Base-by-base conservation (phyloP, 2,329 filamentous ascomycete genomes). In the Diatrype stigma region DNA sequence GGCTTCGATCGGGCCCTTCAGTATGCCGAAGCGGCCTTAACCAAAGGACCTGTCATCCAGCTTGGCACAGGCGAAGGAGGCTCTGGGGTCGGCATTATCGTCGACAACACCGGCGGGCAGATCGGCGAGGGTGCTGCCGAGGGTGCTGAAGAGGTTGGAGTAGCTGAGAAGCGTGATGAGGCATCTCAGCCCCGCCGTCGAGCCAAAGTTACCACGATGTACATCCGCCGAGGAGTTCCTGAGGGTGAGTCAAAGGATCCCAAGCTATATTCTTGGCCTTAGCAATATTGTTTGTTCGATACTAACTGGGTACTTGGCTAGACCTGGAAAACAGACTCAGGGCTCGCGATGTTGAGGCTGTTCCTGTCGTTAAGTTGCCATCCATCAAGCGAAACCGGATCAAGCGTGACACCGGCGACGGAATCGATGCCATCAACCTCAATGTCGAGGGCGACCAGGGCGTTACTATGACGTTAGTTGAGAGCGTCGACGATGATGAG, bases 401-500 rank as follows among this genome's bases (percentile, higher is more conserved):
- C 12, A 65, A 63, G 59, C 60, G 63, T 47, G 55, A 63, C 14
- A 54, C 34, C 30, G 50, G 56, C 23, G 61, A 65, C 11, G 57
- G 64, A 52, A 69, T 75, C 21, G 73, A 75, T 51, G 61, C 67
- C 11, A 69, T 75, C 61, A 75, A 74, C 62, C 61, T 75, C 35
- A 76, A 75, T 28, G 72, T 75, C 16, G 68, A 72, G 47, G 71
- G 68, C 35, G 63, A 66, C 40, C 70, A 73, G 59, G 72, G 72
- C n/a, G 61, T 75, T 46, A 74, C 72, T 40, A 73, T 76, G 72
- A 75, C 73, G 1, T 74, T 75, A 59, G 69, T 75, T 28, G 73
- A 75, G 65, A 68, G 66, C 19, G 59, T 69, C n/a, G 64, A 67
- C 40, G 63, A 63, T 26, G 61, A 54, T 21, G 61, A 53, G 38